Percentiles rank a stretch among this genome's conserved stretches.
Conservation (phyloP, 371 early-diverging fungal genomes). For the Thermomucor indicae-seudaticae region DNA sequence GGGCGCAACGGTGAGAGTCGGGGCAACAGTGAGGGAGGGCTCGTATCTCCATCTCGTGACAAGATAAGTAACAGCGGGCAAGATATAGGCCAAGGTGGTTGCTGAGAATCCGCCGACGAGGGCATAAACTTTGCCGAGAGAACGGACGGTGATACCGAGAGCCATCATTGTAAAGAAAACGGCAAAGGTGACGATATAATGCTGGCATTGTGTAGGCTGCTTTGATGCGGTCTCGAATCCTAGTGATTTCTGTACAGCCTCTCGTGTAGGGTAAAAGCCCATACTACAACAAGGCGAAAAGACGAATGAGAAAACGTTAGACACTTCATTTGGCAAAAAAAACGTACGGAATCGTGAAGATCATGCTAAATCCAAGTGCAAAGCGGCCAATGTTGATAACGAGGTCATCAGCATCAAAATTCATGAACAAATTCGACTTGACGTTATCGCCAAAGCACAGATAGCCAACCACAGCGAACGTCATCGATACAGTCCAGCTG, state of each 20-base stretch:
- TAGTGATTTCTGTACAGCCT: constrained; percentile 35
- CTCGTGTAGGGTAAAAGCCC: constrained; percentile 44
- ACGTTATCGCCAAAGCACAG: constrained; percentile 52
- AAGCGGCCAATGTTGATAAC: constrained; percentile 51
- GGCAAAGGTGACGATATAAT: constrained; percentile 28
- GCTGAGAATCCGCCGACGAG: constrained; percentile 46
- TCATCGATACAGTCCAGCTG: constrained; percentile 51
- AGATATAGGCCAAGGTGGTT: constrained; percentile 39
- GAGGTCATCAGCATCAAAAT: constrained; percentile 45
- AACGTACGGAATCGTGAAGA: constrained; percentile 48
- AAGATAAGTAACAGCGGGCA: constrained; percentile 36
- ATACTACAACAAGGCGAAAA: constrained; percentile 8
- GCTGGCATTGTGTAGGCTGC: constrained; percentile 28
- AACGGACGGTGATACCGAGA: constrained; percentile 25
- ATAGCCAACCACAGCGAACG: constrained; percentile 55
- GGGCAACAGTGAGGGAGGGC: constrained; percentile 8
- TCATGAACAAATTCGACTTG: constrained; percentile 51
- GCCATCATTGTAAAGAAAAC: constrained; percentile 27
- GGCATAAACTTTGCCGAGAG: constrained; percentile 39
- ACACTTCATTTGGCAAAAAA: no score
- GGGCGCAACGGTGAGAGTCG: constrained; percentile 12
- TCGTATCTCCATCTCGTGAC: constrained; percentile 12
- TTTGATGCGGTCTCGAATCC: constrained; percentile 30
- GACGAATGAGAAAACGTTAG: constrained; percentile 4
- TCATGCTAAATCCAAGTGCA: constrained; percentile 48